A percentile compares a stretch with the other conserved stretches of the same genome.
Conservation (phyloP, 805 yeast genomes). For the Kodamaea lidongshanica region DNA sequence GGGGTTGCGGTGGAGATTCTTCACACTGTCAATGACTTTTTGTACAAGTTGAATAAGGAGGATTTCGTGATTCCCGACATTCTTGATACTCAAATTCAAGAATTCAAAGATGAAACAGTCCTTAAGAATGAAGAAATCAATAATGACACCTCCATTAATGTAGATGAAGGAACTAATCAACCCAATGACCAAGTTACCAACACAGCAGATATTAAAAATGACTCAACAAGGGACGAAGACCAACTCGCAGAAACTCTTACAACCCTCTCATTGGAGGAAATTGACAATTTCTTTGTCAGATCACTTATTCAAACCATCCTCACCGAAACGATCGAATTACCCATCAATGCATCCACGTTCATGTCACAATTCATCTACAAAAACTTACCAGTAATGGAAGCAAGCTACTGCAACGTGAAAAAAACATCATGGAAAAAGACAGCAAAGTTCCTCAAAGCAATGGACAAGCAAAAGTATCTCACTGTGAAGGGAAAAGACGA, state of each 20-base stretch:
- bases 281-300: conserved; percentile 68
- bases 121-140: conserved; percentile 15
- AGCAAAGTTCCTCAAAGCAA: conserved; percentile 74
- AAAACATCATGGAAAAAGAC: conserved; percentile 88
- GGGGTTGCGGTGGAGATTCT: conserved; percentile 76
- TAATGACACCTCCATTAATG: conserved; percentile 13
- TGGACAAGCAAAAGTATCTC: conserved; percentile 70
- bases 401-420: conserved; percentile 53
- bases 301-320: conserved; percentile 68
- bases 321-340: conserved; percentile 49
- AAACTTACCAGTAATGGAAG: conserved; percentile 67
- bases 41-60: conserved; percentile 49
- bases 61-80: conserved; percentile 29
- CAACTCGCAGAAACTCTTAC: conserved; percentile 33
- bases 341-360: conserved; percentile 68
- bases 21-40: conserved; percentile 64
- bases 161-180: conserved; percentile 2
- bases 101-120: conserved; percentile 13
- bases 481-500: conserved; percentile 81
- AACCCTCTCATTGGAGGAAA: conserved; percentile 50
- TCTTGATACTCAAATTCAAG: conserved; percentile 12
- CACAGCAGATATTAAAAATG: neutral
- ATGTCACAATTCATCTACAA: conserved; percentile 63
- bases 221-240: conserved; percentile 9
- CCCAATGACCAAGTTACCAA: conserved; percentile 2